Conservation (phyloP, 2,329 filamentous ascomycete genomes). For the Monosporascus cannonballus region DNA sequence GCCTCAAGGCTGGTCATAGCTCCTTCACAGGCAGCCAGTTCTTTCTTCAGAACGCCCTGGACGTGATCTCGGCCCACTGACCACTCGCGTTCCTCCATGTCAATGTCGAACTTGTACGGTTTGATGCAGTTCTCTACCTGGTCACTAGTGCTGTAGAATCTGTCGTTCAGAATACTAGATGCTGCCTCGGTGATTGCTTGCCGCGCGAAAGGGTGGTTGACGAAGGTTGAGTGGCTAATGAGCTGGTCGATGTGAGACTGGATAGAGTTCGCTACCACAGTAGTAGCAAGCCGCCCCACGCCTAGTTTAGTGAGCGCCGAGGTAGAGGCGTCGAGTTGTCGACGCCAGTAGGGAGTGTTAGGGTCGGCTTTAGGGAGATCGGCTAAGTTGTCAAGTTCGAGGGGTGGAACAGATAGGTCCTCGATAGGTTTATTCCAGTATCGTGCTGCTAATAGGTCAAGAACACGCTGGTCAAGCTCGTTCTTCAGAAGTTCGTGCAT, state of each 20-base stretch:
- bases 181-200: conserved; percentile 91
- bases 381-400: conserved; percentile 65
- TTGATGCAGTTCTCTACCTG: conserved; percentile 99
- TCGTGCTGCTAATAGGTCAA: conserved; percentile 84
- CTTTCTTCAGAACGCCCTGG: conserved; percentile 72
- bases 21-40: conserved; percentile 76
- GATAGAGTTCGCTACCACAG: conserved; percentile 81
- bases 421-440: conserved; percentile 97
- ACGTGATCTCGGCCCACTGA: conserved; percentile 77
- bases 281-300: conserved; percentile 87
- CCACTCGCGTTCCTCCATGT: conserved; percentile 91
- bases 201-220: conserved; percentile 83
- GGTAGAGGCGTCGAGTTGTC: conserved; percentile 87
- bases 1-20: conserved; percentile 73
- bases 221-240: conserved; percentile 75
- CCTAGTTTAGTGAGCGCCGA: conserved; percentile 90
- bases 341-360: conserved; percentile 83
- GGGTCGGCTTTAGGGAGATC: conserved; percentile 81
- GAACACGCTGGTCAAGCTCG: conserved; percentile 88
- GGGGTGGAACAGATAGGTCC: conserved; percentile 62
- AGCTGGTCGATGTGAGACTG: conserved; percentile 78
- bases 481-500: conserved; percentile 85
- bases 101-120: conserved; percentile 96
- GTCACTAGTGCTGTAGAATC: conserved; percentile 94
- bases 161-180: conserved; percentile 82